These are phyloP conservation scores for Cynanchum wilfordii DNA, from an alignment of 257 asterid genomes.

Conservation along the genomic window DNA sequence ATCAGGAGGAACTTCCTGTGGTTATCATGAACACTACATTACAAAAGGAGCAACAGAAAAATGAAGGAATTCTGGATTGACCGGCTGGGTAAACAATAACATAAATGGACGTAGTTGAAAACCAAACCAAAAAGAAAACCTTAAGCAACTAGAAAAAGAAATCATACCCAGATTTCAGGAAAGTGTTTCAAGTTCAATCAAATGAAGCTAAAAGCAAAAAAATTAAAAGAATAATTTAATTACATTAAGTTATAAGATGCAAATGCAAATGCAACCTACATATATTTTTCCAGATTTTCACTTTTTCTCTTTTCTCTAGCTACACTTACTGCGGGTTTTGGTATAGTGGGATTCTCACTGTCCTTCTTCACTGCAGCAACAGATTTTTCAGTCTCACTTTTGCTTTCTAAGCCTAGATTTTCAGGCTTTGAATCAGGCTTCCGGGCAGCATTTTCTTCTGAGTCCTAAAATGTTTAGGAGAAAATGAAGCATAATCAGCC, in stretches of 20 bases:
- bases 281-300: not conserved
- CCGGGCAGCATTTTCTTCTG: constrained; percentile 31
- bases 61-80: not conserved
- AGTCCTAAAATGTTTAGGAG: constrained; percentile 36
- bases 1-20: constrained; percentile 87
- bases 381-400: constrained; percentile 56
- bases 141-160: not conserved
- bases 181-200: constrained; percentile 4
- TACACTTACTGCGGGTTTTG: constrained; percentile 61
- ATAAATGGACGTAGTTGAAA: not conserved
- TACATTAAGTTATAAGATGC: not conserved
- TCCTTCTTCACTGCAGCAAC: constrained; percentile 46
- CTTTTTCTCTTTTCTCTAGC: not conserved
- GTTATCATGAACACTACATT: constrained; percentile 12
- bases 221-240: not conserved
- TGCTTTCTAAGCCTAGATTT: constrained; percentile 42
- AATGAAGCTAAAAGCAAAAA: not conserved
- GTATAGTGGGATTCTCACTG: constrained; percentile 40
- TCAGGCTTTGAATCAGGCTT: constrained; percentile 55
- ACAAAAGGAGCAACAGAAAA: constrained; percentile 3
- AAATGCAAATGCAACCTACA: not conserved
- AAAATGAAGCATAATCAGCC: constrained; percentile 9
- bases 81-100: not conserved
- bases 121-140: not conserved
- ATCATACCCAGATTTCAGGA: not conserved